Evolutionary conservation across 495 filamentous ascomycete genomes (phyloP).

Genomic region (Friedmanniomyces endolithicus): DNA sequence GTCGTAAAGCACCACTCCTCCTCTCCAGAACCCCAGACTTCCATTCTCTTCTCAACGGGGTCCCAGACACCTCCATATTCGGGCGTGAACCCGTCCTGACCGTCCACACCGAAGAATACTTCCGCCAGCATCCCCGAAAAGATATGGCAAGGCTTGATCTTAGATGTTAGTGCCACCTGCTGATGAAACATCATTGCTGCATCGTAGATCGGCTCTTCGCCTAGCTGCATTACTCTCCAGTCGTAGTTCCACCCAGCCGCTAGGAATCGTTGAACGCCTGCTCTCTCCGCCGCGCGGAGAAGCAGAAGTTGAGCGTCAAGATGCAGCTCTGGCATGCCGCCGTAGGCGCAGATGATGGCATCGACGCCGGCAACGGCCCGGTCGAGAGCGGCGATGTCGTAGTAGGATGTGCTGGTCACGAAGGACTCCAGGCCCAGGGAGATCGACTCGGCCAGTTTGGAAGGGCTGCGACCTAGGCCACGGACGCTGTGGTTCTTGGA

Average conservation of each 20-base stretch:
- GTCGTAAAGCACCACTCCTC: too few relatives aligned
- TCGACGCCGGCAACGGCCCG: constrained; percentile 20
- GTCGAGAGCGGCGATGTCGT: constrained; percentile 23
- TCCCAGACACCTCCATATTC: too few relatives aligned
- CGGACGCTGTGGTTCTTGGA: neutral
- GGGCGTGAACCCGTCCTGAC: too few relatives aligned
- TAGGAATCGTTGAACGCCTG: constrained; percentile 15
- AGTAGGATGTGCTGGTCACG: constrained; percentile 14
- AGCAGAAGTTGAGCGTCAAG: constrained; percentile 27
- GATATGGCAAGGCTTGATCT: too few relatives aligned
- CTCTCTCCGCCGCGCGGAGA: constrained; percentile 25
- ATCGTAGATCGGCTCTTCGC: too few relatives aligned
- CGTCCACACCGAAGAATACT: too few relatives aligned
- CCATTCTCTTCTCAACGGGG: too few relatives aligned
- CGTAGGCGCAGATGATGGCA: constrained; percentile 23
- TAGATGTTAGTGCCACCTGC: too few relatives aligned
- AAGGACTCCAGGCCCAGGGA: constrained; percentile 13
- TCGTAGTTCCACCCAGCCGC: constrained; percentile 5
- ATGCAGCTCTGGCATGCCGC: constrained; percentile 15
- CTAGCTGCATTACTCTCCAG: too few relatives aligned
- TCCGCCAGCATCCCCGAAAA: too few relatives aligned
- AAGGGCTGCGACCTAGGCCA: neutral
- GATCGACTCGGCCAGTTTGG: neutral
- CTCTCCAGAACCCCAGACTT: too few relatives aligned
- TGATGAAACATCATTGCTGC: too few relatives aligned